Evolutionary conservation across 2,329 filamentous ascomycete genomes (phyloP).

Genomic region (Claviceps pusilla): DNA sequence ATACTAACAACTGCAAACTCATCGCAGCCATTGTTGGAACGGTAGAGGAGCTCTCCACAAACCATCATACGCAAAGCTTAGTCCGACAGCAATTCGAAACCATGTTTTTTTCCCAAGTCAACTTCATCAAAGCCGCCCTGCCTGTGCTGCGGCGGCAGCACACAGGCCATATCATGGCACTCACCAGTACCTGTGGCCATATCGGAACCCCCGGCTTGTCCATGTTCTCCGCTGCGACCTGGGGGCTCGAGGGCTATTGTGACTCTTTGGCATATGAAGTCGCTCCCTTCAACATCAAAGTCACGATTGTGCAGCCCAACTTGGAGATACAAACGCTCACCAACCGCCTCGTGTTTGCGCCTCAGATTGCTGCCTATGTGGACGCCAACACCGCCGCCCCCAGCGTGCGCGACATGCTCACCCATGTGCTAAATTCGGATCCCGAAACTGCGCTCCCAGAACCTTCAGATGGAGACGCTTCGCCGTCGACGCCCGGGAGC

Average conservation of each 20-base stretch:
- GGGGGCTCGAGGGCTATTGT: conserved; percentile 91
- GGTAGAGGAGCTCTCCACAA: conserved; percentile 75
- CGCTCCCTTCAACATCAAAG: conserved; percentile 88
- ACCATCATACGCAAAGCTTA: conserved; percentile 56
- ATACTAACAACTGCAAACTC: background rate
- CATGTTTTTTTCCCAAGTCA: conserved; percentile 90
- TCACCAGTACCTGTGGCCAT: conserved; percentile 83
- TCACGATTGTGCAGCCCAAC: conserved; percentile 90
- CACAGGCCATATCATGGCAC: conserved; percentile 76
- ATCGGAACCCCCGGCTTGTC: conserved; percentile 83
- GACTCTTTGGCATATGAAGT: conserved; percentile 93
- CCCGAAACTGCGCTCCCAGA: conserved; percentile 42
- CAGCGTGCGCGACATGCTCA: conserved; percentile 68
- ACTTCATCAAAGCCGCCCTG: conserved; percentile 80
- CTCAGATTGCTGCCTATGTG: conserved; percentile 46
- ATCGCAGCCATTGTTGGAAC: conserved; percentile 64
- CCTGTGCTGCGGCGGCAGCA: conserved; percentile 65
- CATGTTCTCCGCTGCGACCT: conserved; percentile 82
- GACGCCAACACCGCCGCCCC: conserved; percentile 44
- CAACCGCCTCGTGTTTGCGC: conserved; percentile 73
- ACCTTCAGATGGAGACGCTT: conserved; percentile 14
- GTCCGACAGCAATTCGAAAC: conserved; percentile 85
- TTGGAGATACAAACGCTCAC: conserved; percentile 82
- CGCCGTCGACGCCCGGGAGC: conserved; percentile 18
- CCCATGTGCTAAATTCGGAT: conserved; percentile 61